Percentiles rank a stretch among this genome's conserved stretches.
phyloP scores from a whole-genome alignment of 2,329 filamentous ascomycete genomes.

The Phoma herbarum region DNA sequence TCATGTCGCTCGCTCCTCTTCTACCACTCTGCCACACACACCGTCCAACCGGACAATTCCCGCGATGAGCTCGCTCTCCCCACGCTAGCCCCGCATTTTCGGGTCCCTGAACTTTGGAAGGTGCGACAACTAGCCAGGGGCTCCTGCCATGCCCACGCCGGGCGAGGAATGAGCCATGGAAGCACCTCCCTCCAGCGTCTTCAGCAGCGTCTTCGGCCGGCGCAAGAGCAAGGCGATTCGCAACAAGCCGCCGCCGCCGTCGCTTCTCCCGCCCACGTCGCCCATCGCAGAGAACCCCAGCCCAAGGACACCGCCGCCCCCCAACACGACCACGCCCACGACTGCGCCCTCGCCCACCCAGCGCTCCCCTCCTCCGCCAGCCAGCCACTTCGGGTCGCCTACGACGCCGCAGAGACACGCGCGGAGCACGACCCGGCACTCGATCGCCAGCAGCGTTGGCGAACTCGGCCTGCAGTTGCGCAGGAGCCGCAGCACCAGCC shows the following conservation, averaged over 20 bases:
- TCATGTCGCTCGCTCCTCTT: neutral
- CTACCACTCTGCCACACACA: neutral
- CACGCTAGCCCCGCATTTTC: neutral
- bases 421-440: constrained; percentile 44
- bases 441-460: constrained; percentile 47
- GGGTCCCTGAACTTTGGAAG: neutral
- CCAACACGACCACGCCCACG: constrained; percentile 1
- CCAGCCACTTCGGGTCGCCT: constrained; percentile 33
- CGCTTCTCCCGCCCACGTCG: constrained; percentile 12
- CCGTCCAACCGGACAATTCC: too few species aligned
- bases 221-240: constrained; percentile 15
- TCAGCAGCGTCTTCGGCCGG: constrained; percentile 5
- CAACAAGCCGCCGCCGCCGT: constrained; percentile 11
- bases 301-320: neutral
- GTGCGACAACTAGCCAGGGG: constrained; percentile 2
- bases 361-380: constrained; percentile 5
- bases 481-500: constrained; percentile 52
- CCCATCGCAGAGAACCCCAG: neutral
- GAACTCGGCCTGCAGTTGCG: constrained; percentile 53
- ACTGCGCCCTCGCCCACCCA: too few species aligned
- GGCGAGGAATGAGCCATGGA: constrained; percentile 1
- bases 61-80: neutral
- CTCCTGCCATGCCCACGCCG: neutral
- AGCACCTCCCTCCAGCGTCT: constrained; percentile 1
- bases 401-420: constrained; percentile 42